Conservation (phyloP, 169 alveolate genomes). For the Toxoplasma gondii region DNA sequence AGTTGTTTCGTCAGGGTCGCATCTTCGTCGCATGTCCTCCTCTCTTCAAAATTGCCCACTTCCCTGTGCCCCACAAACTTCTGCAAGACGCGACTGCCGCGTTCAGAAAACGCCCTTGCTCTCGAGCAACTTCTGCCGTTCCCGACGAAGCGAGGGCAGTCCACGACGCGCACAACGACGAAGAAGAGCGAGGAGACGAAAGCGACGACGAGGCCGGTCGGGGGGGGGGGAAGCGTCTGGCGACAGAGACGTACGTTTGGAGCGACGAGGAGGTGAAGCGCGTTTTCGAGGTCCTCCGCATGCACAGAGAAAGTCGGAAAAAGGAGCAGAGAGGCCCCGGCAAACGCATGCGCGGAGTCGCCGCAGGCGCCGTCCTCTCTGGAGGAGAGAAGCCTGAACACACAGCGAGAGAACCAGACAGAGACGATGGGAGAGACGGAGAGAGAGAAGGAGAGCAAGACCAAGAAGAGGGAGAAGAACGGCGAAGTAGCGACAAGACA, state of each 20-base stretch:
- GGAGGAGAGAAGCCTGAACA: neutral
- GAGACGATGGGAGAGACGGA: neutral
- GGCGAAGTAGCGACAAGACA: slow-evolving; percentile 1
- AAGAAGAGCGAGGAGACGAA: neutral
- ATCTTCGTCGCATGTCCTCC: slow-evolving; percentile 86
- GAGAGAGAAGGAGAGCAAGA: neutral
- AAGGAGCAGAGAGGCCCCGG: neutral
- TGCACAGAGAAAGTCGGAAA: neutral
- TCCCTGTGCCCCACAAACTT: slow-evolving; percentile 51
- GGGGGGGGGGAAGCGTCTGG: neutral
- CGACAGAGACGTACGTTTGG: slow-evolving; percentile 43
- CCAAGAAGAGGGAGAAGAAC: neutral
- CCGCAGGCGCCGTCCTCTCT: too few species aligned
- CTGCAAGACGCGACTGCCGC: neutral
- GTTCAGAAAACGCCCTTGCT: neutral
- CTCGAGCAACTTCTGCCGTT: neutral
- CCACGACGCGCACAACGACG: neutral
- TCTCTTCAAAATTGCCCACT: slow-evolving; percentile 77
- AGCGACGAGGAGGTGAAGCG: slow-evolving; percentile 18
- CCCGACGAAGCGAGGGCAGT: neutral
- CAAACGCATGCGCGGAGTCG: too few species aligned
- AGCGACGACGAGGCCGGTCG: neutral
- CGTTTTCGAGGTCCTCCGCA: neutral
- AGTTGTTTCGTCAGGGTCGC: slow-evolving; percentile 76
- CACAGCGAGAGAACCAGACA: neutral